These are phyloP conservation scores for Fagopyrum esculentum DNA, from an alignment of 148 eudicot species.

Conservation along the genomic window DNA sequence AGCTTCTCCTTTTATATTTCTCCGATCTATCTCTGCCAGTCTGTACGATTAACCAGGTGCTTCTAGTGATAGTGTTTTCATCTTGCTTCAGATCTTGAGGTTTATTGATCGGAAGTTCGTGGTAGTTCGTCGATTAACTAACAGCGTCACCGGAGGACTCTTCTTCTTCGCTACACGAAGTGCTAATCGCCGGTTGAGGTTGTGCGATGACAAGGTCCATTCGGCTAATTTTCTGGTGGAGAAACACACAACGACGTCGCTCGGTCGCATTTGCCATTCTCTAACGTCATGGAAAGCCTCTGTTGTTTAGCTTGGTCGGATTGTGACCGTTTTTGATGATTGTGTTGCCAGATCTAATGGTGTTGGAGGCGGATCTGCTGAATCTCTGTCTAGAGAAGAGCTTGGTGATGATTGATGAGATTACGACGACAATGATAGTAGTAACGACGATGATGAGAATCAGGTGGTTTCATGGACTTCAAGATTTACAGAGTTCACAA, in stretches of 20 bases:
- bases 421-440: not conserved
- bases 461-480: slow-evolving; percentile 12
- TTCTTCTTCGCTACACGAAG: too few species aligned
- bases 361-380: not conserved
- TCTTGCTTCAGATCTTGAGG: not conserved
- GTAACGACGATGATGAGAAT: slow-evolving; percentile 11
- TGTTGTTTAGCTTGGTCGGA: too few species aligned
- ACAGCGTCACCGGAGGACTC: too few species aligned
- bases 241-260: slow-evolving; percentile 25
- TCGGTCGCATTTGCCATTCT: slow-evolving; percentile 35
- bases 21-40: not conserved
- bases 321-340: too few species aligned
- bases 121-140: too few species aligned
- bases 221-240: slow-evolving; percentile 41
- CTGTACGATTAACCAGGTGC: slow-evolving; percentile 13
- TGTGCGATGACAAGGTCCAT: slow-evolving; percentile 50
- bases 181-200: too few species aligned
- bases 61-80: slow-evolving; percentile 13
- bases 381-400: too few species aligned
- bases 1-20: not conserved
- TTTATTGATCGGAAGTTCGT: not conserved
- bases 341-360: too few species aligned
- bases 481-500: slow-evolving; percentile 32
- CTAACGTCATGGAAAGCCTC: slow-evolving; percentile 44
- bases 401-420: not conserved